Percentiles rank a stretch among this genome's conserved stretches.
Evolutionary conservation across 768 basidiomycete species (phyloP).

Genomic region (Phylloporus sp.): DNA sequence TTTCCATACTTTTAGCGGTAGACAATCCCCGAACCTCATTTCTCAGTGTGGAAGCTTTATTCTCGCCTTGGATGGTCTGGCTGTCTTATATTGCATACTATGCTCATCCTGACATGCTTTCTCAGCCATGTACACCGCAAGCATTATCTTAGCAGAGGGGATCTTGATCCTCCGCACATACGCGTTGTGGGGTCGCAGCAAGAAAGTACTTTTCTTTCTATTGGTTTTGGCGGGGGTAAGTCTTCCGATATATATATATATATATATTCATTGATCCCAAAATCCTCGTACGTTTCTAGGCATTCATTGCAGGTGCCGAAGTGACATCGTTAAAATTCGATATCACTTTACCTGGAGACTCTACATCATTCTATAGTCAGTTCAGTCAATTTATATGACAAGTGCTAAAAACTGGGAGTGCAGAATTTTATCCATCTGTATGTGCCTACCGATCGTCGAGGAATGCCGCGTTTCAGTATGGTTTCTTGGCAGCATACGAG

Average conservation of each 20-base stretch:
- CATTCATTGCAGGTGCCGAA: conserved; percentile 15
- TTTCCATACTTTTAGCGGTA: background rate
- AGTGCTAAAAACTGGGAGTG: background rate
- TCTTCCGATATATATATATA: background rate
- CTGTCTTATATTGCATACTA: background rate
- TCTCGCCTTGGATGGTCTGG: conserved; percentile 18
- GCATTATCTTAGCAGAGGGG: conserved; percentile 14
- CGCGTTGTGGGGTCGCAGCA: conserved; percentile 22
- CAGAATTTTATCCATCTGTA: conserved; percentile 19
- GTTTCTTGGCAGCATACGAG: conserved; percentile 19
- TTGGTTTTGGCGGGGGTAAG: conserved; percentile 18
- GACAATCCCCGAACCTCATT: background rate
- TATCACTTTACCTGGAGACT: conserved; percentile 14
- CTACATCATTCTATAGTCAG: conserved; percentile 19
- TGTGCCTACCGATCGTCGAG: conserved; percentile 18
- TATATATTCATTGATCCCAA: too few relatives aligned
- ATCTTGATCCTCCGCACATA: conserved; percentile 28
- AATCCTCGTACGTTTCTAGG: conserved; percentile 1
- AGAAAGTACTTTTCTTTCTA: conserved; percentile 13
- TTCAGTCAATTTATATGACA: background rate
- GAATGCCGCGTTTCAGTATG: conserved; percentile 9
- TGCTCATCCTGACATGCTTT: background rate
- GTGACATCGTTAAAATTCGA: conserved; percentile 3
- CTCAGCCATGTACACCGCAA: conserved; percentile 12
- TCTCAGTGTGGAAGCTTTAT: conserved; percentile 18